A percentile compares a stretch with the other conserved stretches of the same genome.
These are phyloP conservation scores for Fusarium piperis DNA, from an alignment of 2,329 filamentous ascomycete species.

Conservation along the genomic window DNA sequence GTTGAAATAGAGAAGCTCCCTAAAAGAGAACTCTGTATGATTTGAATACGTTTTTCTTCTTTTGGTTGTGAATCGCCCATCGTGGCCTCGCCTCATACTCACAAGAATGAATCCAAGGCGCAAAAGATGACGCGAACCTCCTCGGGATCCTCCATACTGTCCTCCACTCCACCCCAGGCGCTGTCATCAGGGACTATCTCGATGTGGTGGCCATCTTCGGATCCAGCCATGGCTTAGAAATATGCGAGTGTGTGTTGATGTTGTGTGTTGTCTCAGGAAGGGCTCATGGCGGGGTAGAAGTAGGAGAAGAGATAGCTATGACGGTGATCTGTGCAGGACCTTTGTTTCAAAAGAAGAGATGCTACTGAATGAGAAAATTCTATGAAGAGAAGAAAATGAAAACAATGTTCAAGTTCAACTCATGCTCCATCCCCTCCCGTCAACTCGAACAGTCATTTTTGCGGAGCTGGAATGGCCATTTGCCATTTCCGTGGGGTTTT, in stretches of 20 bases:
- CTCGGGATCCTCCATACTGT: slow-evolving; percentile 77
- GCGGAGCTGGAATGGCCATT: slow-evolving; percentile 7
- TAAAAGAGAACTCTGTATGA: not conserved
- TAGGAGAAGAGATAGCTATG: not conserved
- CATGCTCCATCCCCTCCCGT: slow-evolving; percentile 7
- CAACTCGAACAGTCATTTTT: slow-evolving; percentile 20
- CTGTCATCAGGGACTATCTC: slow-evolving; percentile 47
- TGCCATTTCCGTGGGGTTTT: slow-evolving; percentile 23
- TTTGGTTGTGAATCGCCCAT: slow-evolving; percentile 7
- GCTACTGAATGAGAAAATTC: too few species aligned
- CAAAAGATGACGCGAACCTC: slow-evolving; percentile 83
- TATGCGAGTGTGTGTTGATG: slow-evolving; percentile 3
- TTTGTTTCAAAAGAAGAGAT: not conserved
- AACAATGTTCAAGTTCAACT: slow-evolving; percentile 3
- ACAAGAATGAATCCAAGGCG: slow-evolving; percentile 83
- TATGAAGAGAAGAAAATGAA: not conserved
- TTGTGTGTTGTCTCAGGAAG: slow-evolving; percentile 12
- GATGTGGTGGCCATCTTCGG: slow-evolving; percentile 32
- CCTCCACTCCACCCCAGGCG: slow-evolving; percentile 70
- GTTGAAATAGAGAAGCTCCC: not conserved
- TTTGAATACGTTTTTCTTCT: not conserved
- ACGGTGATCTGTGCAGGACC: not conserved
- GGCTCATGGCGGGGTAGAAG: slow-evolving; percentile 25
- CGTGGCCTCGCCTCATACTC: slow-evolving; percentile 26
- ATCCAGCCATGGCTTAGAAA: slow-evolving; percentile 29